Evolutionary conservation across 306 rosid species (phyloP), one percentile per base, ranked within the genome.

Genomic region (Lathyrus oleraceus): DNA sequence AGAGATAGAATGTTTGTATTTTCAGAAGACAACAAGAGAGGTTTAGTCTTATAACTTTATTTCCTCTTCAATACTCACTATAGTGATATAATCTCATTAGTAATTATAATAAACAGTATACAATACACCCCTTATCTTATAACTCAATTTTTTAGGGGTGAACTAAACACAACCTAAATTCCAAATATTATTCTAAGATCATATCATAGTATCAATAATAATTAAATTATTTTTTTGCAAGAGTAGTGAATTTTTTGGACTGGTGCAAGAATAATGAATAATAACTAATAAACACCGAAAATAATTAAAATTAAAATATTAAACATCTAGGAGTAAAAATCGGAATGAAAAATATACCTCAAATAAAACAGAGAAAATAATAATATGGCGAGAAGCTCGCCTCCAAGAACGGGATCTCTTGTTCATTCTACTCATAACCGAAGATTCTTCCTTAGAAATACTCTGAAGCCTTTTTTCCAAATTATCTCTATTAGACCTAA

Each of bases 381-480:
- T 85, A 40, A 94, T 82, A 11, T 88, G 76, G 69, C 97, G 81
- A 28, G 79, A 73, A 48, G 75, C 81, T 44, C 80, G 81, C 64
- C 97, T 79, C 84, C 89, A 86, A 1, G 83, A 84, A 15, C 73
- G 79, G 65, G 97, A 81, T 72, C 99, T 81, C 75, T 81, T 66
- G 76, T 80, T 86, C 74, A 94, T 61, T 77, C 91, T 78, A n/a
- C 74, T 36, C 13, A 86, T 56, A 45, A 91, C 89, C 1, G 81
- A 35, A 15, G 88, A 83, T 76, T 94, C 99, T 76, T 87, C 96
- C 73, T 94, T 91, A 6, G 97, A 78, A 58, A 94, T 83, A 60
- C 69, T 59, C 73, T 88, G 83, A 21, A 94, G 91, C 70, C 98
- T 87, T 88, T 94, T 94, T 79, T 94, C 98, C 2, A 94, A 90